Evolutionary conservation across 345 rosid genomes (phyloP), one percentile per base, ranked within the genome.

Genomic region (Leavenworthia alabamica): DNA sequence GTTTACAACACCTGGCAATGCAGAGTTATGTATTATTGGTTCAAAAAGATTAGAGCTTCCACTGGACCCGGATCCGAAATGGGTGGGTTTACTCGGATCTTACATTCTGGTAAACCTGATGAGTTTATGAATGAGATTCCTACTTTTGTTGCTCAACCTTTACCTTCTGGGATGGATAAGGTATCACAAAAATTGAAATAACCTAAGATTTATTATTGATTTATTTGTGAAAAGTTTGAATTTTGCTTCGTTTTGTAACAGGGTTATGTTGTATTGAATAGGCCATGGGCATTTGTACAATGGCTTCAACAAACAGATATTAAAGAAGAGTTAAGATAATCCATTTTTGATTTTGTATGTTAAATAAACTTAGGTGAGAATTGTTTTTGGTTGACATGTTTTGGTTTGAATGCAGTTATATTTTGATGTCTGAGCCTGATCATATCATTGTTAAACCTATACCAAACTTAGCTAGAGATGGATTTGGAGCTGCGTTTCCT

Each of bases 231-330:
- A 20, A 20, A 17, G 4, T 47, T 60, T 60, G 31, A 14, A 31
- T 31, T 13, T 47, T 36, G 4, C 0, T n/a, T 33, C 22, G 2
- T 23, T 31, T 12, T 12, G 0, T 37, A 29, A 22, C 83, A 94
- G 97, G 99, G 99, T 37, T 94, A 90, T 78, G 78, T 94, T 36
- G 99, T 94, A 33, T 82, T 88, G 35, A 94, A 94, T 75, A 81
- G 97, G 71, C 99, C 99, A 4, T 86, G 97, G 99, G 97, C 99
- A 15, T 94, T 90, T 77, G 97, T 88, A 45, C 99, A 93, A 60
- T 93, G 99, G 99, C 97, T 93, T 68, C 78, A 79, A 63, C 79
- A 90, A 58, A 81, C 92, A 10, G 80, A 87, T 63, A 89, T 89
- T 33, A 78, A 89, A 76, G 97, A 93, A 81, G 99, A 93, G 98